These are phyloP conservation scores for Solanum rostratum DNA, from an alignment of 257 asterid genomes.

Conservation along the genomic window DNA sequence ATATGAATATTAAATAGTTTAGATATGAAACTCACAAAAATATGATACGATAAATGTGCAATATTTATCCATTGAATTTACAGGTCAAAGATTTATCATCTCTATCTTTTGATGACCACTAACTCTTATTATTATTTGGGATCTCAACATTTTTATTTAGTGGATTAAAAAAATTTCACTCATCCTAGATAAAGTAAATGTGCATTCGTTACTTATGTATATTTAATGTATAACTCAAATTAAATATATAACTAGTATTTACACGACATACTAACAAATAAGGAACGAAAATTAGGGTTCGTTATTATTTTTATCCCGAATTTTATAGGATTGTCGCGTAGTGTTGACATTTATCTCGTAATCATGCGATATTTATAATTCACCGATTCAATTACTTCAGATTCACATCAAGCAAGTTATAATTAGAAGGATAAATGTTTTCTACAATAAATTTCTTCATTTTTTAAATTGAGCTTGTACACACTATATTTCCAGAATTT, in stretches of 20 bases:
- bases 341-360: neutral
- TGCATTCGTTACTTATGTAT: too few species aligned
- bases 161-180: neutral
- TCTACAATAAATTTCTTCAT: neutral
- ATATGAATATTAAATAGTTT: neutral
- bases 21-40: neutral
- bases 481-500: neutral
- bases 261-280: neutral
- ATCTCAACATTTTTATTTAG: neutral
- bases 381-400: neutral
- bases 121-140: neutral
- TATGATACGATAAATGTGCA: neutral
- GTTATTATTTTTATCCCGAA: neutral
- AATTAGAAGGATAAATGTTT: neutral
- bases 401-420: neutral
- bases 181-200: neutral
- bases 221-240: neutral
- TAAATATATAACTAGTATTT: neutral
- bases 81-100: too few species aligned
- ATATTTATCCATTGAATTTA: too few species aligned
- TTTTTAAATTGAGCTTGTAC: neutral
- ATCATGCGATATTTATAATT: neutral
- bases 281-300: neutral
- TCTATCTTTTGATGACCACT: neutral
- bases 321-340: neutral